A percentile compares a stretch with the other conserved stretches of the same genome.
These are phyloP conservation scores for Cinnamomum micranthum DNA, from an alignment of 164 flowering plant genomes.

Conservation along the genomic window DNA sequence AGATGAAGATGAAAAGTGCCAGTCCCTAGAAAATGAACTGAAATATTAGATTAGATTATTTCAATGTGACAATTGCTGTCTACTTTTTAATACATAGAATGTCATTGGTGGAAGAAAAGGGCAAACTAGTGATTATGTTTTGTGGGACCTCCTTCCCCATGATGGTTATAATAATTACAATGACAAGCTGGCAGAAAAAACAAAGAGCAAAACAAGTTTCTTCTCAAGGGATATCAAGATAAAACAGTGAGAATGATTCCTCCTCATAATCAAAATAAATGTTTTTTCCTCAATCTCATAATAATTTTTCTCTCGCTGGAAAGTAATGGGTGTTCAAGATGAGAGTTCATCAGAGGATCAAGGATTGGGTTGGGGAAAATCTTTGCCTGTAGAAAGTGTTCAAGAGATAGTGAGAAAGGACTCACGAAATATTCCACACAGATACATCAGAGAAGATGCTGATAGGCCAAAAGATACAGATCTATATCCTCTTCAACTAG, in stretches of 20 bases:
- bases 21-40: too few relatives aligned
- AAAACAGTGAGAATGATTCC: neutral
- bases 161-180: neutral
- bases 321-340: neutral
- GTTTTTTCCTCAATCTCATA: neutral
- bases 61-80: too few relatives aligned
- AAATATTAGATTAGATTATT: too few relatives aligned
- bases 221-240: neutral
- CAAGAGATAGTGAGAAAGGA: slow-evolving; percentile 24
- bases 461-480: slow-evolving; percentile 7
- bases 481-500: neutral
- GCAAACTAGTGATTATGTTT: too few relatives aligned
- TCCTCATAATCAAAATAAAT: neutral
- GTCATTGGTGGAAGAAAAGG: too few relatives aligned
- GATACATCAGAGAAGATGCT: slow-evolving; percentile 9
- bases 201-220: neutral
- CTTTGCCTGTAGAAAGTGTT: slow-evolving; percentile 15
- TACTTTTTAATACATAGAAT: too few relatives aligned
- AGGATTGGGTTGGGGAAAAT: slow-evolving; percentile 11
- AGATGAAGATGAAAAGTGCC: too few relatives aligned
- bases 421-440: slow-evolving; percentile 11
- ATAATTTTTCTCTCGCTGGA: neutral
- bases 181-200: neutral
- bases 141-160: too few relatives aligned
- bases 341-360: neutral